These are phyloP conservation scores for Aspergillus phoenicis DNA, from an alignment of 2,329 filamentous ascomycete genomes.

Conservation along the genomic window DNA sequence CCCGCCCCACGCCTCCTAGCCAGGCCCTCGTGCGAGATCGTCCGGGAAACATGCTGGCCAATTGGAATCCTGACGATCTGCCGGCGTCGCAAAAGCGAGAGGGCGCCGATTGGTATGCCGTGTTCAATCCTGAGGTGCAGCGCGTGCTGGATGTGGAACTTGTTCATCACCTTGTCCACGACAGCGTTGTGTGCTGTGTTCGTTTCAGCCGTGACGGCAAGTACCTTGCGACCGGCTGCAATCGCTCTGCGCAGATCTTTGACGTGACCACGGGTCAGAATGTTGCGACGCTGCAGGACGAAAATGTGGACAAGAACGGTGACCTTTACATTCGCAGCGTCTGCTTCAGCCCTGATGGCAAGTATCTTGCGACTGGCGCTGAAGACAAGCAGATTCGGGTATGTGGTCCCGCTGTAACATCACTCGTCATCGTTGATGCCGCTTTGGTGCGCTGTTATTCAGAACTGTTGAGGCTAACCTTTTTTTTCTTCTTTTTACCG, in stretches of 20 bases:
- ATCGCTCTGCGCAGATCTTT: conserved; percentile 98
- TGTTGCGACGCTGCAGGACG: conserved; percentile 87
- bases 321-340: conserved; percentile 97
- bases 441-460: neutral
- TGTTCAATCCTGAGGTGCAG: conserved; percentile 91
- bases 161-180: conserved; percentile 87
- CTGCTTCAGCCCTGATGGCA: conserved; percentile 96
- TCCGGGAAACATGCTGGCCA: conserved; percentile 73
- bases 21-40: conserved; percentile 53
- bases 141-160: conserved; percentile 91
- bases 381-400: conserved; percentile 97
- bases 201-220: conserved; percentile 95
- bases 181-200: conserved; percentile 97
- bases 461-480: neutral
- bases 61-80: conserved; percentile 83
- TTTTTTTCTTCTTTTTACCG: neutral
- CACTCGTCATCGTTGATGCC: neutral
- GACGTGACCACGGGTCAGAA: conserved; percentile 86
- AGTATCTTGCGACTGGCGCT: conserved; percentile 90
- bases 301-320: conserved; percentile 80
- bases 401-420: conserved; percentile 41
- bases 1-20: conserved; percentile 73
- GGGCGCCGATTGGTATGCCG: conserved; percentile 89
- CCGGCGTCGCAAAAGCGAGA: conserved; percentile 87
- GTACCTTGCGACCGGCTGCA: conserved; percentile 95